Conservation (phyloP, 495 filamentous ascomycete genomes). For the Articulospora tetracladia region DNA sequence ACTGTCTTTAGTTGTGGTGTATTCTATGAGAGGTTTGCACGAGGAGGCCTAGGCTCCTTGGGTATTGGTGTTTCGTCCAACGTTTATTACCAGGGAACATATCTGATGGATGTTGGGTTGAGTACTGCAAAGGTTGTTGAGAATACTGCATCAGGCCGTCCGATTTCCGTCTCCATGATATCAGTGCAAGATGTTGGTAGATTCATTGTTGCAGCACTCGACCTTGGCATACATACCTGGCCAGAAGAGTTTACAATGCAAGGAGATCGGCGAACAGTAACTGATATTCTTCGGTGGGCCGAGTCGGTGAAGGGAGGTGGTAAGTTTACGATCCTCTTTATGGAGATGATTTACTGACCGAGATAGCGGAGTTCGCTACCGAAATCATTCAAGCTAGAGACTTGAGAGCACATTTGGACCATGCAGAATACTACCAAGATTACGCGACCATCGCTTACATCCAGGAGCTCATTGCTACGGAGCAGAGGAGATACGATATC, state of each 20-base stretch:
- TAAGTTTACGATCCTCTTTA: not conserved
- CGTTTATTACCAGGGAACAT: slow-evolving; percentile 53
- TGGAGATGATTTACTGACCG: slow-evolving; percentile 1
- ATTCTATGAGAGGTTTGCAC: slow-evolving; percentile 72
- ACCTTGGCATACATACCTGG: slow-evolving; percentile 57
- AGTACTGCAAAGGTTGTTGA: slow-evolving; percentile 56
- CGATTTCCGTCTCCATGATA: slow-evolving; percentile 58
- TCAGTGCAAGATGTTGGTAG: slow-evolving; percentile 62
- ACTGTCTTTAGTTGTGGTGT: slow-evolving; percentile 69
- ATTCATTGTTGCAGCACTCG: slow-evolving; percentile 60
- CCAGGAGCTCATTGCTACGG: slow-evolving; percentile 42
- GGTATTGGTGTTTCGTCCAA: slow-evolving; percentile 46
- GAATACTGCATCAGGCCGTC: slow-evolving; percentile 39
- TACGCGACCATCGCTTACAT: slow-evolving; percentile 19
- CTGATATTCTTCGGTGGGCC: slow-evolving; percentile 37
- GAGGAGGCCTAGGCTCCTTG: slow-evolving; percentile 53
- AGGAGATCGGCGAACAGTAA: slow-evolving; percentile 55
- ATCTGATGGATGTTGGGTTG: slow-evolving; percentile 56
- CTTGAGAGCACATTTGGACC: slow-evolving; percentile 17
- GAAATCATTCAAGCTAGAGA: slow-evolving; percentile 19
- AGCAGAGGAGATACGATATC: slow-evolving; percentile 44
- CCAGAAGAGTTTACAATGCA: slow-evolving; percentile 62
- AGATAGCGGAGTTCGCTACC: slow-evolving; percentile 3
- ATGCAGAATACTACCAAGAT: slow-evolving; percentile 21
- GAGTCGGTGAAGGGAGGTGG: slow-evolving; percentile 19